Conservation (phyloP, 139 green algal genomes). For the Haematococcus lacustris region DNA sequence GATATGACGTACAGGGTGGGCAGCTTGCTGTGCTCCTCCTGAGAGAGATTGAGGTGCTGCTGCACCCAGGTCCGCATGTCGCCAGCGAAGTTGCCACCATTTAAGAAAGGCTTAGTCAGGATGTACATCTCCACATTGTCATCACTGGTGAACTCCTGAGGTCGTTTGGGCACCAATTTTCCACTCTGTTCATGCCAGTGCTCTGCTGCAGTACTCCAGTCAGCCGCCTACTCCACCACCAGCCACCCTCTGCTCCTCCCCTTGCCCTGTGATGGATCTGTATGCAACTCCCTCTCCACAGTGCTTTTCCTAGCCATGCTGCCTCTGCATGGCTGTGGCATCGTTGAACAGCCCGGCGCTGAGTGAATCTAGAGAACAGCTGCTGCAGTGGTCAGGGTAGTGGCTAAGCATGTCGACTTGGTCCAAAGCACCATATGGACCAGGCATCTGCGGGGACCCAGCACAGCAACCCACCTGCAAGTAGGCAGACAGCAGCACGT, state of each 20-base stretch:
- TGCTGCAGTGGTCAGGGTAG: slow-evolving; percentile 40
- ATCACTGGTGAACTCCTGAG: neutral
- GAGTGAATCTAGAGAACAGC: slow-evolving; percentile 32
- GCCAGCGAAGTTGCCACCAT: slow-evolving; percentile 14
- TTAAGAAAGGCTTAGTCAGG: slow-evolving; percentile 43
- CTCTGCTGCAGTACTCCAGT: too few species aligned
- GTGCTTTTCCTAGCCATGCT: too few species aligned
- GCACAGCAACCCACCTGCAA: slow-evolving; percentile 16
- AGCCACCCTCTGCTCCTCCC: neutral
- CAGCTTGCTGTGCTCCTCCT: neutral
- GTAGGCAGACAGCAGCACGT: slow-evolving; percentile 42
- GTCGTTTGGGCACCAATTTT: too few species aligned
- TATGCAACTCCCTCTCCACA: too few species aligned
- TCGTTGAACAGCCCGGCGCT: too few species aligned
- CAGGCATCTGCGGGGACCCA: too few species aligned
- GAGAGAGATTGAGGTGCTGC: neutral
- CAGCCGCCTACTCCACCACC: too few species aligned
- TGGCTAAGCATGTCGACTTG: too few species aligned
- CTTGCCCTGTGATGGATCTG: too few species aligned
- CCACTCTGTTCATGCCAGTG: too few species aligned
- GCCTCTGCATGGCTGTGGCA: too few species aligned
- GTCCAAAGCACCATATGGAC: too few species aligned
- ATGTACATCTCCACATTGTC: slow-evolving; percentile 43
- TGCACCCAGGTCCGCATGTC: slow-evolving; percentile 20
- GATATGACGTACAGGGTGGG: neutral